phyloP scores from a whole-genome alignment of 352 stramenopile genomes.

The Phytophthora multivora region DNA sequence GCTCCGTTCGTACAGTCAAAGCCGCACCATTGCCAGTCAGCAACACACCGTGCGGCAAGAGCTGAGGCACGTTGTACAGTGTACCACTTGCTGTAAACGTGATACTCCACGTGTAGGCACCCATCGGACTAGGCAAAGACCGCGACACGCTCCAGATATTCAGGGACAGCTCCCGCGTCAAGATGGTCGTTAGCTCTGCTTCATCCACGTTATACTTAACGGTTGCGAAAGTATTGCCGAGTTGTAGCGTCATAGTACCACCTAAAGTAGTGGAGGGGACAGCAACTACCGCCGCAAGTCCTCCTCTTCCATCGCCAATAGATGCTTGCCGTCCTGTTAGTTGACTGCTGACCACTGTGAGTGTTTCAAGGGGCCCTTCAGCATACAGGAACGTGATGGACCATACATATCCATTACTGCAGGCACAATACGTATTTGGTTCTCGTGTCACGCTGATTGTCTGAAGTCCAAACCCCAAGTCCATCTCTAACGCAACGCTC shows the following conservation, averaged over 20 bases:
- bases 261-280: slow-evolving; percentile 66
- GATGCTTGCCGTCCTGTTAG: slow-evolving; percentile 59
- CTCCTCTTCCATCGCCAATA: slow-evolving; percentile 63
- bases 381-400: slow-evolving; percentile 78
- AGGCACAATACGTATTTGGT: slow-evolving; percentile 75
- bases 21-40: slow-evolving; percentile 65
- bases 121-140: slow-evolving; percentile 41
- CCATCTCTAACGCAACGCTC: slow-evolving; percentile 70
- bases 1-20: slow-evolving; percentile 53
- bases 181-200: slow-evolving; percentile 55
- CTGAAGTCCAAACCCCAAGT: slow-evolving; percentile 70
- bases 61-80: slow-evolving; percentile 64
- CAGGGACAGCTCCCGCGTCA: slow-evolving; percentile 69
- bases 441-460: slow-evolving; percentile 60
- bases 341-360: slow-evolving; percentile 43
- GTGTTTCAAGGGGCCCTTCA: slow-evolving; percentile 55
- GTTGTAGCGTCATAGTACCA: slow-evolving; percentile 72
- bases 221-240: slow-evolving; percentile 62
- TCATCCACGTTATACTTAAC: slow-evolving; percentile 70
- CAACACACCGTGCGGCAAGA: slow-evolving; percentile 54
- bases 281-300: slow-evolving; percentile 45
- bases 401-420: slow-evolving; percentile 75
- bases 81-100: slow-evolving; percentile 72
- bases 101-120: slow-evolving; percentile 73
- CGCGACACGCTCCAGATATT: slow-evolving; percentile 60